Evolutionary conservation across 2,329 filamentous ascomycete genomes (phyloP).

Genomic region (Arthrocladium fulminans): DNA sequence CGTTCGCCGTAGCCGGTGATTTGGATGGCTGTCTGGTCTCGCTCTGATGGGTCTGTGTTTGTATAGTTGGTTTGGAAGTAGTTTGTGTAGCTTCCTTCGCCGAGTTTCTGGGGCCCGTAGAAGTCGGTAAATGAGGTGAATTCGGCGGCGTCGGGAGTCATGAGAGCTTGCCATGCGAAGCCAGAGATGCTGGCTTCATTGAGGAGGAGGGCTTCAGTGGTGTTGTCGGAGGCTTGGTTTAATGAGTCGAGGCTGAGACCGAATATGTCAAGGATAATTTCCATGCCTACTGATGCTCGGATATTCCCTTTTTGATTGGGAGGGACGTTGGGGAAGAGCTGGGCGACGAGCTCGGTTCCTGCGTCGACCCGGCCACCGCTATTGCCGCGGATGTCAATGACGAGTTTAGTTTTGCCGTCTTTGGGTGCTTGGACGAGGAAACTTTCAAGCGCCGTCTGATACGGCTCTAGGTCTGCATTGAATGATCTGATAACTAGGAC

Average conservation of each 20-base stretch:
- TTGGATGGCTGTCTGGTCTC: slow-evolving; percentile 13
- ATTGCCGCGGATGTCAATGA: slow-evolving; percentile 57
- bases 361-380: slow-evolving; percentile 46
- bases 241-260: slow-evolving; percentile 24
- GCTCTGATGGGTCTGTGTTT: slow-evolving; percentile 23
- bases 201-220: slow-evolving; percentile 2
- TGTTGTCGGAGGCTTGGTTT: slow-evolving; percentile 23
- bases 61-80: slow-evolving; percentile 22
- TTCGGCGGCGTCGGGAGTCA: slow-evolving; percentile 24
- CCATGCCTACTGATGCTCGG: slow-evolving; percentile 34
- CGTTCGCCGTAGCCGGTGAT: slow-evolving; percentile 27
- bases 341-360: slow-evolving; percentile 44
- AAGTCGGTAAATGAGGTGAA: slow-evolving; percentile 38
- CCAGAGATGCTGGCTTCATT: neutral
- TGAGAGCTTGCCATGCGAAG: slow-evolving; percentile 27
- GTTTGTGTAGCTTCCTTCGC: slow-evolving; percentile 32
- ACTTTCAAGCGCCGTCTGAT: slow-evolving; percentile 31
- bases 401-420: slow-evolving; percentile 49
- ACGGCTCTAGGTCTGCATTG: slow-evolving; percentile 25
- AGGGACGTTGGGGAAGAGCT: slow-evolving; percentile 43
- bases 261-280: neutral
- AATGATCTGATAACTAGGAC: slow-evolving; percentile 33
- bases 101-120: slow-evolving; percentile 31
- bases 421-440: slow-evolving; percentile 41
- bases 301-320: slow-evolving; percentile 41